These are phyloP conservation scores for Pestalotiopsis sp. DNA, from an alignment of 2,329 filamentous ascomycete species.

Conservation along the genomic window DNA sequence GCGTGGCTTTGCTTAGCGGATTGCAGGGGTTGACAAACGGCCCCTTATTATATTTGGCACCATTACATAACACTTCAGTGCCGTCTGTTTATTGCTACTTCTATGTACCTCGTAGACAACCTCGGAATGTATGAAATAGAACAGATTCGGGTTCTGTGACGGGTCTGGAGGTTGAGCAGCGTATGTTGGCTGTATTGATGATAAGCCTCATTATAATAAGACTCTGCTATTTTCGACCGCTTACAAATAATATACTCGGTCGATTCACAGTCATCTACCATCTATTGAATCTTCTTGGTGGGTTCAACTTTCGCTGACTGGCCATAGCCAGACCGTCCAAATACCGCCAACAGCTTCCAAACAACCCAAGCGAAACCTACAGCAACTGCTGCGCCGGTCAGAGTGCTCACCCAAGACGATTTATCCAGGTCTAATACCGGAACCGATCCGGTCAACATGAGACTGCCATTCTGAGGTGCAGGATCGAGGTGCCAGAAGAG, in stretches of 20 bases:
- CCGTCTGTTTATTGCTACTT: neutral
- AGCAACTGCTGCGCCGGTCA: conserved; percentile 61
- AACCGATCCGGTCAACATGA: conserved; percentile 61
- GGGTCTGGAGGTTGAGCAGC: neutral
- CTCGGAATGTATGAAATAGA: neutral
- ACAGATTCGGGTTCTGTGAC: neutral
- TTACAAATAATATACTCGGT: neutral
- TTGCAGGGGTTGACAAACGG: neutral
- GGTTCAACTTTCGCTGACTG: conserved; percentile 17
- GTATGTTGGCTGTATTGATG: too few species aligned
- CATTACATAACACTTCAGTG: conserved; percentile 2
- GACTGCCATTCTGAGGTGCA: conserved; percentile 32
- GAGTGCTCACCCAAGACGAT: conserved; percentile 48
- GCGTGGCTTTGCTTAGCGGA: neutral
- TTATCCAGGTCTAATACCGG: conserved; percentile 65
- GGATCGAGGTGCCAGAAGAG: conserved; percentile 81
- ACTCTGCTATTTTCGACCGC: too few species aligned
- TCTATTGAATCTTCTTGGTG: conserved; percentile 29
- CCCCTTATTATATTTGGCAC: neutral
- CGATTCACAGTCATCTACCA: neutral
- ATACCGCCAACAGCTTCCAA: conserved; percentile 55
- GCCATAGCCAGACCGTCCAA: conserved; percentile 35
- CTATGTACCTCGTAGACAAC: neutral
- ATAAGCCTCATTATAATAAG: too few species aligned
- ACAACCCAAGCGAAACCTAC: conserved; percentile 72